A percentile compares a stretch with the other conserved stretches of the same genome.
These are phyloP conservation scores for Diplodia corticola DNA, from an alignment of 2,329 filamentous ascomycete species.

Conservation along the genomic window DNA sequence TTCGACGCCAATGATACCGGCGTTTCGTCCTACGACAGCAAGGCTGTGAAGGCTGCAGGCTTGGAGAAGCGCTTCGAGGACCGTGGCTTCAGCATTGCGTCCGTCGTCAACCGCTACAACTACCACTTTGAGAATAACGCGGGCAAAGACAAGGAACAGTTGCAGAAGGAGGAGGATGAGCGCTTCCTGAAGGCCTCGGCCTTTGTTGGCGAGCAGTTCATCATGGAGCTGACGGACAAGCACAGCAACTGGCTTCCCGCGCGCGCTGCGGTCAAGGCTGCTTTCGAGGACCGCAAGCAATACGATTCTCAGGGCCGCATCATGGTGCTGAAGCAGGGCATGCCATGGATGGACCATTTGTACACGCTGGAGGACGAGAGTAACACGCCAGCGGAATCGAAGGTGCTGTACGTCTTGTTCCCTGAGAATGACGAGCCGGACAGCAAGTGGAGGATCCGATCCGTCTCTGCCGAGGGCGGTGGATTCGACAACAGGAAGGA, in stretches of 20 bases:
- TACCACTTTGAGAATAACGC: slow-evolving; percentile 54
- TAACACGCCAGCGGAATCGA: slow-evolving; percentile 48
- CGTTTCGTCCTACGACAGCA: slow-evolving; percentile 76
- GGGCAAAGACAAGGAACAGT: slow-evolving; percentile 40
- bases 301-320: slow-evolving; percentile 75
- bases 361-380: slow-evolving; percentile 74
- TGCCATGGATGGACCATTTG: slow-evolving; percentile 96
- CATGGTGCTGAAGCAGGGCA: slow-evolving; percentile 76
- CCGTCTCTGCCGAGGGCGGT: slow-evolving; percentile 79
- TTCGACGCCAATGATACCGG: slow-evolving; percentile 98
- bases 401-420: slow-evolving; percentile 86
- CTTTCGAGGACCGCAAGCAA: slow-evolving; percentile 68
- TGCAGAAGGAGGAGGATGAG: slow-evolving; percentile 74
- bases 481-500: slow-evolving; percentile 92
- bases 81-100: slow-evolving; percentile 79
- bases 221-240: slow-evolving; percentile 75
- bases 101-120: slow-evolving; percentile 84
- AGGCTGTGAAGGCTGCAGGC: slow-evolving; percentile 66
- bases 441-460: slow-evolving; percentile 90
- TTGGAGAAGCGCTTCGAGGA: slow-evolving; percentile 81
- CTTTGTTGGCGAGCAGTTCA: slow-evolving; percentile 88
- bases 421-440: slow-evolving; percentile 74
- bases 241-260: slow-evolving; percentile 82
- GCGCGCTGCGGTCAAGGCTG: slow-evolving; percentile 71
- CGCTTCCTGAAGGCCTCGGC: slow-evolving; percentile 75